Conservation (phyloP, 2,329 filamentous ascomycete species). For the Cucurbitaria berberidis region DNA sequence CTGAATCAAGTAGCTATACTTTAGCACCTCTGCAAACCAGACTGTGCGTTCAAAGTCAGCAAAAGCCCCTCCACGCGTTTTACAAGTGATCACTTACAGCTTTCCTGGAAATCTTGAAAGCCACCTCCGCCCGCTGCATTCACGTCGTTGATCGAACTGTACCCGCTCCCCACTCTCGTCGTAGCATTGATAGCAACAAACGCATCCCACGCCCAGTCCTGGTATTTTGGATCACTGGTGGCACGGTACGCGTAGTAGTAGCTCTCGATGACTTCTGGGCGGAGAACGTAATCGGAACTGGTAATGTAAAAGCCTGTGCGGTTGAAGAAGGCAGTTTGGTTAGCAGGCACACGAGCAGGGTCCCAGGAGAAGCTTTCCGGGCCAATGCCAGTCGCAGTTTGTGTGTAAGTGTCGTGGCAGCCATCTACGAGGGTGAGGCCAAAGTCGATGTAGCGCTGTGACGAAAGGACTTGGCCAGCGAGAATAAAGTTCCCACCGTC, state of each 20-base stretch:
- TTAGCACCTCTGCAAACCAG: slow-evolving; percentile 85
- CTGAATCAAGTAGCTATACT: slow-evolving; percentile 78
- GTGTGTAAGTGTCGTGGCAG: slow-evolving; percentile 75
- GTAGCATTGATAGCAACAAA: slow-evolving; percentile 72
- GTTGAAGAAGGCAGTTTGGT: slow-evolving; percentile 65
- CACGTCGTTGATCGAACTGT: slow-evolving; percentile 69
- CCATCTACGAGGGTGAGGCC: slow-evolving; percentile 74
- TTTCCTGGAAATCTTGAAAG: slow-evolving; percentile 76
- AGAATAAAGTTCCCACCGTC: slow-evolving; percentile 83
- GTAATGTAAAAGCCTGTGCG: slow-evolving; percentile 75
- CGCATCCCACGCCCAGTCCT: slow-evolving; percentile 83
- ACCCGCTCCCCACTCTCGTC: slow-evolving; percentile 70
- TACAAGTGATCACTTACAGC: slow-evolving; percentile 52
- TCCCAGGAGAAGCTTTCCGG: slow-evolving; percentile 66
- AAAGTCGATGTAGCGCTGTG: slow-evolving; percentile 72
- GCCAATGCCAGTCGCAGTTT: slow-evolving; percentile 74
- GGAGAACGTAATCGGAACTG: slow-evolving; percentile 67
- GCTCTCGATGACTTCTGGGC: slow-evolving; percentile 82
- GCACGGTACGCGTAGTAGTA: slow-evolving; percentile 87
- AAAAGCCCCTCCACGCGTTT: neutral
- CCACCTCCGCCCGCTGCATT: slow-evolving; percentile 66
- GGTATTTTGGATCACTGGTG: slow-evolving; percentile 76
- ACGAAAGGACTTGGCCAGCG: slow-evolving; percentile 72
- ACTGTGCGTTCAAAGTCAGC: slow-evolving; percentile 42
- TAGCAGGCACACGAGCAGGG: slow-evolving; percentile 33